Base-by-base conservation (phyloP, 495 filamentous ascomycete genomes). In the Lophiostoma macrostomum region DNA sequence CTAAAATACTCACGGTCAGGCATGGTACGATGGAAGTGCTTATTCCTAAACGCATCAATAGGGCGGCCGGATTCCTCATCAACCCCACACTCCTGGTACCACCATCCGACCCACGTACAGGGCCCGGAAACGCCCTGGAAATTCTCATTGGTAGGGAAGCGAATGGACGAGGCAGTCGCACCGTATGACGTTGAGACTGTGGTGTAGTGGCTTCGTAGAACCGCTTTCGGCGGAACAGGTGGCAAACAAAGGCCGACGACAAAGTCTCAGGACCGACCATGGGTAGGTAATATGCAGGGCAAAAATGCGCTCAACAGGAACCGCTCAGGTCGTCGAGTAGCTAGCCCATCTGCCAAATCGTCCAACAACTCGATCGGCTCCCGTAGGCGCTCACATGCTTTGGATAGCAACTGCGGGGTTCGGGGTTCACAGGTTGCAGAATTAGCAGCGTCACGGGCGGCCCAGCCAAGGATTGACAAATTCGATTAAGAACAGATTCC, bases 371-470 rank as follows among this genome's bases (percentile, higher is more conserved):
- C 4, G 35, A 25, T 18, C 7, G 1, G 14, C 22, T 14, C 13
- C 16, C 19, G 19, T 24, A 23, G 4, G 12, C 8, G 19, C 19
- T 5, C 46, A 7, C 14, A 3, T 27, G 4, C 16, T 39, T 16
- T 25, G 20, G 24, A 25, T 29, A 27, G 29, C 23, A 31, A 57
- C 19, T 43, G 53, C 44, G 53, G 53, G 53, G 53, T 55, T 16
- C 45, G 38, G 50, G 39, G 49, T 47, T 16, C 16, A 44, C 14
- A 25, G 16, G 4, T 27, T 44, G 54, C 54, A 58, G 54, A 19
- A 46, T 32, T 34, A 29, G 44, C 45, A 43, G 46, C 54, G 54
- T 58, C 54, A 51, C 29, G 38, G 43, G 38, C 34, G 39, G 4
- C 16, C 22, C 37, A 20, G 27, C 1, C 45, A 30, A 8, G 47